A percentile compares a stretch with the other conserved stretches of the same genome.
Conservation (phyloP, 1,284 basidiomycete species). For the Pterula multifida region DNA sequence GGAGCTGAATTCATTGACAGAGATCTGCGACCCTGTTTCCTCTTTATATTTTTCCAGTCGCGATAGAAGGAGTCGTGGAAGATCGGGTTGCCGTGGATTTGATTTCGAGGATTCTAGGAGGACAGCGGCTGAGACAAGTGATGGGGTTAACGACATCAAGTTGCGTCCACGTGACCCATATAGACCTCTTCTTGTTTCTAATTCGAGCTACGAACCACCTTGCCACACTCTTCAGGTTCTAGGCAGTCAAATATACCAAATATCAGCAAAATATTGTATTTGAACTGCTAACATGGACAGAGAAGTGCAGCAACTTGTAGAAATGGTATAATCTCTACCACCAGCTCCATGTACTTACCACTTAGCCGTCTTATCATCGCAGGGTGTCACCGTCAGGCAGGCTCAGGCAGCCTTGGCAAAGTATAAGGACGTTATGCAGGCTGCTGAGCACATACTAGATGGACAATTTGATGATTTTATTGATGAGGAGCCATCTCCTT, state of each 20-base stretch:
- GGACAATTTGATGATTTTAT: slow-evolving; percentile 67
- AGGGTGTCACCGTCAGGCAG: slow-evolving; percentile 66
- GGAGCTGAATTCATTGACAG: slow-evolving; percentile 10
- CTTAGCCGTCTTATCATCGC: background rate
- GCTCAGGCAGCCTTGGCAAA: slow-evolving; percentile 68
- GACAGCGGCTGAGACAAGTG: background rate
- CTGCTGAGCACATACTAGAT: slow-evolving; percentile 76
- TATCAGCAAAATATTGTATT: background rate
- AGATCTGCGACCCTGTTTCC: background rate
- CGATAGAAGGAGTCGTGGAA: background rate
- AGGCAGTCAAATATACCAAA: background rate
- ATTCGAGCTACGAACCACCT: background rate
- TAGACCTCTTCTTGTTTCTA: background rate
- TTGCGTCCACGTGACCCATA: background rate
- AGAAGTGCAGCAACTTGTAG: background rate
- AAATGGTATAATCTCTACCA: background rate
- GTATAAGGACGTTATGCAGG: slow-evolving; percentile 79
- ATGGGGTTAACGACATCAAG: background rate
- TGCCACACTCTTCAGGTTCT: too few species aligned
- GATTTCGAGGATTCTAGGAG: background rate
- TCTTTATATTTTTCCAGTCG: background rate
- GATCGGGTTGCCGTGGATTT: background rate
- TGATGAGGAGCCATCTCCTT: slow-evolving; percentile 32
- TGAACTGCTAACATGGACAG: background rate
- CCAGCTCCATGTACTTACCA: background rate